phyloP scores from a whole-genome alignment of 148 eudicot genomes.

The Arbutus unedo region DNA sequence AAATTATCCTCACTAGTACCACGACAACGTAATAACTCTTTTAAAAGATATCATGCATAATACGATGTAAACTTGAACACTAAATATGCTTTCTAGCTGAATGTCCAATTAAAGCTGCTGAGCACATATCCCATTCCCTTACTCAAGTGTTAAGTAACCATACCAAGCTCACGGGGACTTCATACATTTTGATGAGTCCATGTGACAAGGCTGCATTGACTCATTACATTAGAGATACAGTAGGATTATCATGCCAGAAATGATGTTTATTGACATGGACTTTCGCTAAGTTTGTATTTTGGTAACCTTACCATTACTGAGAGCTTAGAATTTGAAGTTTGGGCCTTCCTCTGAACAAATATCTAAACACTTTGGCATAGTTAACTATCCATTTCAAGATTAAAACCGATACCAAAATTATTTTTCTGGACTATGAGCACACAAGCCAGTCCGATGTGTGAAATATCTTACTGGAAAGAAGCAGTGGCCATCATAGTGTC shows the following conservation, averaged over 20 bases:
- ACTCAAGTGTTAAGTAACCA: not conserved
- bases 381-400: not conserved
- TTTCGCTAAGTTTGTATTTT: not conserved
- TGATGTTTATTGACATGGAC: not conserved
- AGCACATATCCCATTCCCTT: not conserved
- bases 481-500: not conserved
- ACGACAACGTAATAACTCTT: too few species aligned
- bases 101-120: not conserved
- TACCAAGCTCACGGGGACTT: not conserved
- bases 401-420: not conserved
- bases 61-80: not conserved
- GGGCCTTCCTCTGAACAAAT: not conserved
- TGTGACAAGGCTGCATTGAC: not conserved
- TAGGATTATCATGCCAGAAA: not conserved
- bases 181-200: not conserved
- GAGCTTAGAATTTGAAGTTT: not conserved
- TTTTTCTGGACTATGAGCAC: not conserved
- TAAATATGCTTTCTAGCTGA: not conserved
- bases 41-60: too few species aligned
- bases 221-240: not conserved
- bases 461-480: not conserved
- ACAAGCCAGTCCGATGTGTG: not conserved
- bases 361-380: not conserved
- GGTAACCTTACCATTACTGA: not conserved
- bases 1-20: too few species aligned